Evolutionary conservation across 129 eudicot species (phyloP).

Genomic region (Flaveria bidentis): DNA sequence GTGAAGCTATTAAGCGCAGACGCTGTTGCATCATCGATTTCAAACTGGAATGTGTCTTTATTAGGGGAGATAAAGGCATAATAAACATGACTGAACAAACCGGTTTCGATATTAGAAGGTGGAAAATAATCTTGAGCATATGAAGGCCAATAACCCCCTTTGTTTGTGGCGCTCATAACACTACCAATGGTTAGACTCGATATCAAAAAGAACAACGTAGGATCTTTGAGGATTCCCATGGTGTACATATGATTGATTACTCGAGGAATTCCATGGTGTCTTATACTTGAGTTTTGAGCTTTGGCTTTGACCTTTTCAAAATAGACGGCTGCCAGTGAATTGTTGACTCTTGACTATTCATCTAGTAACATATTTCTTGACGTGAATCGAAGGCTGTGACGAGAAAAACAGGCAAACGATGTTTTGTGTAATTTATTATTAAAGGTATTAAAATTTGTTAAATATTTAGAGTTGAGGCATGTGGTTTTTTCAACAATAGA

Average conservation of each 20-base stretch:
- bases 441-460: no score
- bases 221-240: constrained; percentile 30
- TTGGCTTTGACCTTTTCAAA: no score
- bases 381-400: no score
- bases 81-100: constrained; percentile 57
- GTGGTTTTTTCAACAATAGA: no score
- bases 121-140: constrained; percentile 40
- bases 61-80: constrained; percentile 64
- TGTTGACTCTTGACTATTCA: no score
- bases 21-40: constrained; percentile 41
- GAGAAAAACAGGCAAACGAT: no score
- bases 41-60: constrained; percentile 56
- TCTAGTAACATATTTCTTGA: no score
- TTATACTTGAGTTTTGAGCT: no score
- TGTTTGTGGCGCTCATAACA: constrained; percentile 29
- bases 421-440: no score
- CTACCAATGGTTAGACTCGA: constrained; percentile 23
- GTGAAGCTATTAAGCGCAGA: constrained; percentile 57
- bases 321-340: no score
- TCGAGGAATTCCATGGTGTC: not conserved
- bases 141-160: constrained; percentile 78
- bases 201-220: constrained; percentile 21
- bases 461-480: no score
- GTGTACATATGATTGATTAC: not conserved
- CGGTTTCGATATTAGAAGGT: constrained; percentile 50